Evolutionary conservation across 1,284 basidiomycete genomes (phyloP).

Genomic region (Trichosporon sp.): DNA sequence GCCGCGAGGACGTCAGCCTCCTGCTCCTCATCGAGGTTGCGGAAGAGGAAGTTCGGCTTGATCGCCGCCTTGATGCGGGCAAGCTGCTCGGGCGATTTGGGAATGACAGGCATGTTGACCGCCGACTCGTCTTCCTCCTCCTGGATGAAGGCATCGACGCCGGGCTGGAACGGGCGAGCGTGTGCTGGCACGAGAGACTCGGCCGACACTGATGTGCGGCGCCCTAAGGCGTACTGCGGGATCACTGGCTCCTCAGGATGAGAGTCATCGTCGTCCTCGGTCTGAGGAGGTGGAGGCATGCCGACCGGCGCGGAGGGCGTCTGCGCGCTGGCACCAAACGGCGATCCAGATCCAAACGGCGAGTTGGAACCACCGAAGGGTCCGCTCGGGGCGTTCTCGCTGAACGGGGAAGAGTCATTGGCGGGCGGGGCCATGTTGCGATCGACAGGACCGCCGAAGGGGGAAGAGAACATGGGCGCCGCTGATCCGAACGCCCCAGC

Average conservation of each 20-base stretch:
- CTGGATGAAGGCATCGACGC: conserved; percentile 27
- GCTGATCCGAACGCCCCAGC: not conserved
- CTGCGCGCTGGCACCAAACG: conserved; percentile 37
- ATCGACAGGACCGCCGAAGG: conserved; percentile 24
- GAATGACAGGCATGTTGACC: conserved; percentile 58
- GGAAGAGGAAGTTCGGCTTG: conserved; percentile 85
- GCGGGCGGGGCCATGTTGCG: not conserved
- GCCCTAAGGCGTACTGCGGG: conserved; percentile 66
- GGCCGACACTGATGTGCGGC: conserved; percentile 92
- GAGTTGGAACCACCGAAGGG: conserved; percentile 10
- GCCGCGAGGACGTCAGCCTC: conserved; percentile 86
- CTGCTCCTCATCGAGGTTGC: conserved; percentile 94
- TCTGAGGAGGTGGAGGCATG: conserved; percentile 51
- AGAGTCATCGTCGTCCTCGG: conserved; percentile 17
- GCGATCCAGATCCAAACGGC: conserved; percentile 26
- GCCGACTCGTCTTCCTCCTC: conserved; percentile 40
- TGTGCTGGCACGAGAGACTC: conserved; percentile 85
- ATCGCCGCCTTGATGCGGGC: conserved; percentile 81
- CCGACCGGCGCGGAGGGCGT: conserved; percentile 57
- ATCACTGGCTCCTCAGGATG: conserved; percentile 30
- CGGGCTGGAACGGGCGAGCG: conserved; percentile 34
- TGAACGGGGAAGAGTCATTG: conserved; percentile 24
- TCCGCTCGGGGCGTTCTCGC: conserved; percentile 22
- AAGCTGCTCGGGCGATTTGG: conserved; percentile 80
- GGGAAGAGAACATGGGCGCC: conserved; percentile 18